A percentile compares a stretch with the other conserved stretches of the same genome.
Conservation (phyloP, 164 flowering plant genomes). For the Nelumbo lutea region DNA sequence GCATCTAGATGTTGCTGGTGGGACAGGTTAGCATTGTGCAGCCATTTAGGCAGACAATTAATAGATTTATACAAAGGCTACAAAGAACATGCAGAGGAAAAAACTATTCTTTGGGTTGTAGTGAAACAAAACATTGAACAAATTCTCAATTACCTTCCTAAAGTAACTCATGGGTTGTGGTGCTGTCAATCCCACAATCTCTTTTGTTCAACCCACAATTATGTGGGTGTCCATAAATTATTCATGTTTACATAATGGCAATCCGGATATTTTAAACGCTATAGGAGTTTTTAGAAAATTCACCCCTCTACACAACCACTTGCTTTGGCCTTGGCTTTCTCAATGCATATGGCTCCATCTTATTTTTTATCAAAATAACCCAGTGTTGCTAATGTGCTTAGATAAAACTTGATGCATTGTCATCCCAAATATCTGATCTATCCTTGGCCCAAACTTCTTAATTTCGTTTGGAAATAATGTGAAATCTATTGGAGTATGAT, state of each 20-base stretch:
- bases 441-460: too few relatives aligned
- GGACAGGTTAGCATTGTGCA: constrained; percentile 64
- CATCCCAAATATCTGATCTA: too few relatives aligned
- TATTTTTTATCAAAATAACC: not conserved
- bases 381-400: too few relatives aligned
- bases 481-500: too few relatives aligned
- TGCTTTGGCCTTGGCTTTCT: not conserved
- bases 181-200: not conserved
- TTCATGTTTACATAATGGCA: too few relatives aligned
- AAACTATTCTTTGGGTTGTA: not conserved
- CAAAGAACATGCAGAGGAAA: not conserved
- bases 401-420: too few relatives aligned
- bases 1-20: constrained; percentile 99
- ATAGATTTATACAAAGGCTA: too few relatives aligned
- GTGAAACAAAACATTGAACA: not conserved
- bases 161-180: not conserved
- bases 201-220: not conserved
- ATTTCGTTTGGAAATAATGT: too few relatives aligned
- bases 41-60: not conserved
- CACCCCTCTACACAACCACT: not conserved
- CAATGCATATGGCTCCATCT: not conserved
- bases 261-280: not conserved
- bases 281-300: not conserved
- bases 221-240: not conserved
- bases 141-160: not conserved